Percentiles rank a stretch among this genome's conserved stretches.
Conservation (phyloP, 805 yeast genomes). For the Grigorovia transvaalensis region DNA sequence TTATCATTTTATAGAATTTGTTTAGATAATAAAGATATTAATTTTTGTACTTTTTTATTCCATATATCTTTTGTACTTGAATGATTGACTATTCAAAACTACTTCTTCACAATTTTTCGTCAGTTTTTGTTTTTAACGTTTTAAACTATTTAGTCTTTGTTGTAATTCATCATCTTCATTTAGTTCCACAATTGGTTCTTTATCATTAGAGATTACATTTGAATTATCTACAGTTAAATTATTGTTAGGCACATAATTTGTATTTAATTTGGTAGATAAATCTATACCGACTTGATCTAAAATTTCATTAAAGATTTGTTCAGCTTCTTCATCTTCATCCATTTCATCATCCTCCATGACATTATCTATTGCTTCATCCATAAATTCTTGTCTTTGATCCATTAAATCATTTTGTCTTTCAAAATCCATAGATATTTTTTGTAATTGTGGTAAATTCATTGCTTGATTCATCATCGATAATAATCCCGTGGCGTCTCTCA, state of each 20-base stretch:
- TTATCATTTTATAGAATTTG: conserved; percentile 2
- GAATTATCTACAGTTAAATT: conserved; percentile 6
- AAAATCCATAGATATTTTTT: conserved; percentile 88
- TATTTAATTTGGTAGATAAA: conserved; percentile 40
- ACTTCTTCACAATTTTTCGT: too few species aligned
- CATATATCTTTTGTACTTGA: not conserved
- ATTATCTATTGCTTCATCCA: conserved; percentile 96
- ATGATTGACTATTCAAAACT: too few species aligned
- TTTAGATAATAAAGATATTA: not conserved
- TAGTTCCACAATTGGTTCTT: conserved; percentile 32
- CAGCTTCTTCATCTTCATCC: conserved; percentile 80
- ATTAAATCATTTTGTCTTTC: conserved; percentile 88
- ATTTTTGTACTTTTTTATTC: not conserved
- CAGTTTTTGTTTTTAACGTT: conserved; percentile 40
- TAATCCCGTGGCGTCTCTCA: conserved; percentile 86
- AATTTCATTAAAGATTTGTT: conserved; percentile 82
- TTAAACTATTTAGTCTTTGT: conserved; percentile 76
- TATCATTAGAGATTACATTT: not conserved
- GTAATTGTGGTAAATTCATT: conserved; percentile 84
- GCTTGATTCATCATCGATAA: conserved; percentile 78
- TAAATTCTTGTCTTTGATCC: conserved; percentile 98
- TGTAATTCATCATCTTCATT: conserved; percentile 74
- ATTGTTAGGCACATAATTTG: conserved; percentile 37
- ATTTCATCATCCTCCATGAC: conserved; percentile 88
- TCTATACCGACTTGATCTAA: conserved; percentile 95